Base-by-base conservation (phyloP, 768 basidiomycete genomes). In the Russula compacta region DNA sequence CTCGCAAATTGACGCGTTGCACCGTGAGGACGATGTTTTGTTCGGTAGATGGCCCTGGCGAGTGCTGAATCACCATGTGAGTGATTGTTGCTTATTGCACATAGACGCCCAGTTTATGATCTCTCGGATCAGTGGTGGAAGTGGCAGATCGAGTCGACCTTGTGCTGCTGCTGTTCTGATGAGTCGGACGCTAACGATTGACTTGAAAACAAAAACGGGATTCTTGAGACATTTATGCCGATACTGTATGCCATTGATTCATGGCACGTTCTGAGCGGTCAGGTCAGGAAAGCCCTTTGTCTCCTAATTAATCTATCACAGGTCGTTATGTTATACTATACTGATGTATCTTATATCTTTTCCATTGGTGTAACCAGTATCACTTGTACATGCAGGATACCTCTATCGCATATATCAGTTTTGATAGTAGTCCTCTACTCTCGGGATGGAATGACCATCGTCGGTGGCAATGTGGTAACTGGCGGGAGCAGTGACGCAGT, bases 381-480 rank as follows among this genome's bases (percentile, higher is more conserved):
- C 56, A 58, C 39, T 24, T 53, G 43, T 33, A 44, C 42, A 48
- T 12, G 44, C 35, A 10, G 40, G 54, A 58, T 65, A 63, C 63
- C 60, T 53, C 61, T 56, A 53, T 55, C 49, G 15, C 58, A 54
- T 38, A 61, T 21, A 43, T 38, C 38, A 12, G 24, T 29, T 46
- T 40, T 24, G 44, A 39, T 47, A 15, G 21, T 35, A 3, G 38
- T 5, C 11, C 53, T 53, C 39, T 63, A 63, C n/a, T 63, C 40
- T 11, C 47, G 50, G 38, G 19, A 47, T 10, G 59, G 65, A 39
- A 67, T 65, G 39, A 88, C 80, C 95, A 97, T 98, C 6, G 92
- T 91, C 0, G 89, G 87, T 4, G 95, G 95, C 29, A 98, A 80
- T n/a, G 91, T 92, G 24, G 83, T 86, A 68, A 95, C 73, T 35